Evolutionary conservation across 2,329 filamentous ascomycete genomes (phyloP).

Genomic region (Colletotrichum sp.): DNA sequence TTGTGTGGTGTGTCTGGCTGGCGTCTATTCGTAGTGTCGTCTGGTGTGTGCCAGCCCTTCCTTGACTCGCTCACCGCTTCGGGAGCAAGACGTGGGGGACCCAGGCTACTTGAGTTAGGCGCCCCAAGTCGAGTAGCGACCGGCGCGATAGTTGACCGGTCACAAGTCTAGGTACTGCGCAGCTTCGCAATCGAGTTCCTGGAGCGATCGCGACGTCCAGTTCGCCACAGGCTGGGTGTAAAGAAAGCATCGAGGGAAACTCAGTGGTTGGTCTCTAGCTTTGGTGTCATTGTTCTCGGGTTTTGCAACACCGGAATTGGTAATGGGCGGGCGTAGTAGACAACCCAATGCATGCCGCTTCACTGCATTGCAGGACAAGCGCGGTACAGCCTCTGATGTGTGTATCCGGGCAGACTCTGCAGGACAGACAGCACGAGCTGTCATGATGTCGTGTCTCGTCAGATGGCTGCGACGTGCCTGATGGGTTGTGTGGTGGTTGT

Average conservation of each 20-base stretch:
- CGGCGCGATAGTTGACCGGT: background rate
- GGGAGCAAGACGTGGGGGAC: background rate
- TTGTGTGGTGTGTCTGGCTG: background rate
- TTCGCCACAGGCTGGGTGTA: background rate
- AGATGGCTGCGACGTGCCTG: conserved; percentile 1
- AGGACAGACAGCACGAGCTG: background rate
- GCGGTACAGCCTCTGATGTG: background rate
- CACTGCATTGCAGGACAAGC: background rate
- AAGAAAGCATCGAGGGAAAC: background rate
- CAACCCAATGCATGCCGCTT: background rate
- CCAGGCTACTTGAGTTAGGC: background rate
- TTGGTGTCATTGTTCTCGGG: background rate
- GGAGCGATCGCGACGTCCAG: background rate
- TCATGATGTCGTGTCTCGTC: conserved; percentile 11
- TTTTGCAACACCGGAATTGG: background rate
- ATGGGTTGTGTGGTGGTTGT: background rate
- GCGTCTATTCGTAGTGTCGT: background rate
- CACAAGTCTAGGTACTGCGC: background rate
- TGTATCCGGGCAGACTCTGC: background rate
- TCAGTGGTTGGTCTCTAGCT: background rate
- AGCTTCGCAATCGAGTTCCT: background rate
- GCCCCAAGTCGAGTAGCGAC: background rate
- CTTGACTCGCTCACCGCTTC: conserved; percentile 25
- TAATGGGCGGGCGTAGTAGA: background rate
- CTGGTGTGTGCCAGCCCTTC: conserved; percentile 1